A percentile compares a stretch with the other conserved stretches of the same genome.
phyloP scores from a whole-genome alignment of 2,329 filamentous ascomycete genomes.

The Aspergillus amoenus region DNA sequence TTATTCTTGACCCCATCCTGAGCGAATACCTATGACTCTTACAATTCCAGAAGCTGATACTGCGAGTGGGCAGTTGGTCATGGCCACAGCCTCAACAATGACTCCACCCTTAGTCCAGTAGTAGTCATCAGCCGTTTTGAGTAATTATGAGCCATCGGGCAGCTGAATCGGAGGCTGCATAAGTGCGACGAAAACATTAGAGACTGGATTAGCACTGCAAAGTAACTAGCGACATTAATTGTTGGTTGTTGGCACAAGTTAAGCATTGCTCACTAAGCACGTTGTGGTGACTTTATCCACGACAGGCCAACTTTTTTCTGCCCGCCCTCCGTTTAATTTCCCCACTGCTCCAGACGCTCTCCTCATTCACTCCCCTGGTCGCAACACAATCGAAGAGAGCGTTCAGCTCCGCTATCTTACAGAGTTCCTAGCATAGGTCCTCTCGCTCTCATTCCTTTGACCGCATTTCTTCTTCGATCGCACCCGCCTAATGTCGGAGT shows the following conservation, averaged over 20 bases:
- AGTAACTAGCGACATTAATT: no score
- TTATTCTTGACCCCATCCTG: conserved; percentile 9
- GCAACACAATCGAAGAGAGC: conserved; percentile 1
- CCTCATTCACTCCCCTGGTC: conserved; percentile 6
- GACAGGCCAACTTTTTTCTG: conserved; percentile 20
- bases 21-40: conserved; percentile 9
- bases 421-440: not conserved
- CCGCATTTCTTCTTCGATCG: conserved; percentile 2
- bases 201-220: no score
- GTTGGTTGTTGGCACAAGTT: no score
- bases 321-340: conserved; percentile 14
- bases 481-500: conserved; percentile 30
- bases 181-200: no score
- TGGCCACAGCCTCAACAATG: conserved; percentile 3
- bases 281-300: not conserved
- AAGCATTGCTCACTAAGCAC: conserved; percentile 21
- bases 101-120: not conserved
- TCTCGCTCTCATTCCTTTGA: not conserved
- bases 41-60: not conserved
- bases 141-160: conserved; percentile 9
- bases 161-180: not conserved
- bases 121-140: conserved; percentile 1
- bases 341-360: conserved; percentile 13
- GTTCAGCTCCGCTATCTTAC: conserved; percentile 10
- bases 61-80: not conserved